These are phyloP conservation scores for Candida pseudofarinosa DNA, from an alignment of 805 yeast genomes.

Conservation along the genomic window DNA sequence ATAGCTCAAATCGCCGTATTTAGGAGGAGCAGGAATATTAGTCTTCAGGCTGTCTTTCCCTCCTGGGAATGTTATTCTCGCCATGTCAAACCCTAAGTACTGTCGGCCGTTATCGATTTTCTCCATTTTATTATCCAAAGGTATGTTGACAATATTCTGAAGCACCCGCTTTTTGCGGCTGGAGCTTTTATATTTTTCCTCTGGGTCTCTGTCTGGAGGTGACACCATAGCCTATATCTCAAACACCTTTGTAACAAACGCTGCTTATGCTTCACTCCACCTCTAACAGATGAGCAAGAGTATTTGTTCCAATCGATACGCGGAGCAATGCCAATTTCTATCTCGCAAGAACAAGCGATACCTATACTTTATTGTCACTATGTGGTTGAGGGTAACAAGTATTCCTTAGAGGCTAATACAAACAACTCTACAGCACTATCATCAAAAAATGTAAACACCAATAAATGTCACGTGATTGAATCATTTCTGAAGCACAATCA, in stretches of 20 bases:
- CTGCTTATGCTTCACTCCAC: not conserved
- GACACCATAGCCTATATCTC: not conserved
- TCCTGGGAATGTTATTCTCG: conserved; percentile 8
- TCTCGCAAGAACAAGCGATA: no score
- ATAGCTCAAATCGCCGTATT: not conserved
- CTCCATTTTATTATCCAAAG: not conserved
- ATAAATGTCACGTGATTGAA: not conserved
- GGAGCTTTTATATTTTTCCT: conserved; percentile 1
- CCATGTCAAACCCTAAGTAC: conserved; percentile 19
- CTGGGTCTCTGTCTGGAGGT: not conserved
- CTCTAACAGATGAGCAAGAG: no score
- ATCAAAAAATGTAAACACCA: not conserved
- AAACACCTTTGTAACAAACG: not conserved
- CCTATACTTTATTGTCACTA: no score
- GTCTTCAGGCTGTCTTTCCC: conserved; percentile 2
- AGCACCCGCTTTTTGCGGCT: conserved; percentile 15
- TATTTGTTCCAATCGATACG: no score
- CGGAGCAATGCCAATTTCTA: no score
- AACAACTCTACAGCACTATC: not conserved
- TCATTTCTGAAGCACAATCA: not conserved
- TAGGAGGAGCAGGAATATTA: conserved; percentile 7
- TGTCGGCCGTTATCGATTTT: conserved; percentile 8
- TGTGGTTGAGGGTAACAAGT: no score
- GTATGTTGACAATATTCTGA: conserved; percentile 11
- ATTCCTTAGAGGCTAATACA: not conserved